Evolutionary conservation across 1,284 basidiomycete genomes (phyloP), one percentile per base, ranked within the genome.

Genomic region (Naganishia cerealis): DNA sequence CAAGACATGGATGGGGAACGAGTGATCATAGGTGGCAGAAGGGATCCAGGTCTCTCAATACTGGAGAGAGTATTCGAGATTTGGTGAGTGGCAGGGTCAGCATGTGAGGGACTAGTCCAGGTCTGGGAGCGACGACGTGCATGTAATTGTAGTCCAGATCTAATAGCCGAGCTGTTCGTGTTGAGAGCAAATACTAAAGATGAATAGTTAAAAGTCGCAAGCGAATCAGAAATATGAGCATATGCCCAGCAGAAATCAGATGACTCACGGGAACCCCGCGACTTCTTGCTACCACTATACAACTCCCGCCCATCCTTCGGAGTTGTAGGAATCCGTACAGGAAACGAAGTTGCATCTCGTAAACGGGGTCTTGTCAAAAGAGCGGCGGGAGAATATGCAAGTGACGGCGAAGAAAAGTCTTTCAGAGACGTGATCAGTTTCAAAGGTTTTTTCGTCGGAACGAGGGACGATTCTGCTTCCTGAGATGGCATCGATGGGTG

Each of bases 301-400:
- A 9, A 0, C 10, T 50, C 29, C 29, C 3, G n/a, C 21, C n/a
- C 46, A 24, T 24, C 15, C 21, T 21, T 50, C 9, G 13, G n/a
- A 24, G 3, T 50, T 50, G 46, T 3, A 24, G 4, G n/a, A 0
- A 9, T 13, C 13, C 42, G 57, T 26, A 29, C 21, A 58, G 58
- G 46, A 7, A 38, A 42, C 18, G 40, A 3, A 12, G 48, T 40
- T 39, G 48, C 59, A n/a, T 62, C 33, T 13, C 50, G 50, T 1
- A 63, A 50, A 5, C 61, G 21, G 16, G 61, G 61, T 42, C 18
- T 63, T 3, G 50, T 43, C 8, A 63, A 26, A 40, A 63, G 39
- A 5, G 52, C 61, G 16, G 61, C 61, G 24, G 61, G 61, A 29
- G 61, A 63, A 52, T 63, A 63, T 9, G 61, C 33, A 8, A 63